Evolutionary conservation across 2,329 filamentous ascomycete species (phyloP), one percentile per base, ranked within the genome.

Genomic region (Aureobasidium sp.): DNA sequence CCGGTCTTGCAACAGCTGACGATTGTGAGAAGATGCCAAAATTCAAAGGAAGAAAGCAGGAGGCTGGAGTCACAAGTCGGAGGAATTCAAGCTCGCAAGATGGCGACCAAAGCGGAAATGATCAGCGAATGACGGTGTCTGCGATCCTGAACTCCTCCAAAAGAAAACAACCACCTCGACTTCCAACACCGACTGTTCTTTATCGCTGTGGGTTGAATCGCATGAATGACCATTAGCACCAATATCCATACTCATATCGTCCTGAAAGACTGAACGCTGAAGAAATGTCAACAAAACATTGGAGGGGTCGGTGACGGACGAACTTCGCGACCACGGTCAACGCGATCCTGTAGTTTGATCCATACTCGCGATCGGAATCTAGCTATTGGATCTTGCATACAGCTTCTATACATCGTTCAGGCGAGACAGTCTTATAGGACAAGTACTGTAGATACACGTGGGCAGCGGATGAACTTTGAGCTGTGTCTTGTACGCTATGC

Each of bases 1-100:
- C 31, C 9, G 9, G 12, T 34, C 3, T 34, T 11, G 1, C 9
- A 12, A 34, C 12, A 41, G 17, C 39, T 8, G 6, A 8, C 15
- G 37, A n/a, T 20, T 41, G 5, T 41, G 3, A 8, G 17, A 41
- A 17, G 17, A 41, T 17, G 39, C 17, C 17, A 41, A 41, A 7
- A 20, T 41, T 8, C 0, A 3, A 22, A 45, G 11, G 7, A 15
- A 48, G 25, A 27, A 31, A 48, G 27, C 25, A 29, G 27, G 31
- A 31, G 25, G 25, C 9, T 8, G 6, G 20, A 3, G 9, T 11
- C 15, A 1, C 11, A 7, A 53, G 34, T 53, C 49, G 39, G 53
- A 57, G 41, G 53, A 57, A 44, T n/a, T 45, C 41, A 7, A 42
- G 39, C 53, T 57, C 53, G 53, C 53, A 25, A 14, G 36, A 14